Percentiles rank a stretch among this genome's conserved stretches.
Conservation (phyloP, 495 filamentous ascomycete species). For the Xylaria venustula region DNA sequence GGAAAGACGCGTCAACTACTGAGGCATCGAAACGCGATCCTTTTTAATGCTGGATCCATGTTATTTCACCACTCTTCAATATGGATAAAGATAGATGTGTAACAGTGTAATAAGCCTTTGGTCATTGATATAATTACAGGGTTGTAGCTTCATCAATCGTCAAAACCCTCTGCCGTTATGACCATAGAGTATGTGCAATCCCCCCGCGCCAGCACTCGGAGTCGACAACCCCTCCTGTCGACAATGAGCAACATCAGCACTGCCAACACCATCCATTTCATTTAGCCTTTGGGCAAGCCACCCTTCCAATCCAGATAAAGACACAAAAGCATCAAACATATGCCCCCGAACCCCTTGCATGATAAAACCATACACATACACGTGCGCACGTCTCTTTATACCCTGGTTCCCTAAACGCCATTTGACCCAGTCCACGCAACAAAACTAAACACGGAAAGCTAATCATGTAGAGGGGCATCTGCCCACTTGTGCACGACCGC, state of each 20-base stretch:
- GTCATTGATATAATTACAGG: slow-evolving; percentile 37
- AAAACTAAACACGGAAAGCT: slow-evolving; percentile 19
- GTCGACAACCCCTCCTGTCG: slow-evolving; percentile 2
- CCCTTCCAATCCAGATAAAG: slow-evolving; percentile 20
- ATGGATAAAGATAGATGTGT: too few species aligned
- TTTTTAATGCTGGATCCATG: too few species aligned
- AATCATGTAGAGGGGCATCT: too few species aligned
- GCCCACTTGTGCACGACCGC: too few species aligned
- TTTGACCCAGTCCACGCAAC: slow-evolving; percentile 25
- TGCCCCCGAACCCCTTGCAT: slow-evolving; percentile 22
- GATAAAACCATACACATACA: slow-evolving; percentile 17
- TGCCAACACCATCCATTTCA: slow-evolving; percentile 3
- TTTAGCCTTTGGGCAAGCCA: slow-evolving; percentile 5
- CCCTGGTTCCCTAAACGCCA: slow-evolving; percentile 31
- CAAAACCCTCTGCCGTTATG: slow-evolving; percentile 22
- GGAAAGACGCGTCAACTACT: slow-evolving; percentile 18
- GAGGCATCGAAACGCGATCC: neutral
- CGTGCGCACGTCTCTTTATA: slow-evolving; percentile 23
- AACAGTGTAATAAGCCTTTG: slow-evolving; percentile 19
- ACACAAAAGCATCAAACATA: slow-evolving; percentile 15
- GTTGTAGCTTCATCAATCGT: slow-evolving; percentile 33
- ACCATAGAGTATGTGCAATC: slow-evolving; percentile 30
- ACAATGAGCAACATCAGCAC: neutral
- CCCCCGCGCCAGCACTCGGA: slow-evolving; percentile 15
- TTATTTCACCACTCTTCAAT: too few species aligned